Evolutionary conservation across 2,329 filamentous ascomycete genomes (phyloP), one percentile per base, ranked within the genome.

Genomic region (Colletotrichum acutatum): DNA sequence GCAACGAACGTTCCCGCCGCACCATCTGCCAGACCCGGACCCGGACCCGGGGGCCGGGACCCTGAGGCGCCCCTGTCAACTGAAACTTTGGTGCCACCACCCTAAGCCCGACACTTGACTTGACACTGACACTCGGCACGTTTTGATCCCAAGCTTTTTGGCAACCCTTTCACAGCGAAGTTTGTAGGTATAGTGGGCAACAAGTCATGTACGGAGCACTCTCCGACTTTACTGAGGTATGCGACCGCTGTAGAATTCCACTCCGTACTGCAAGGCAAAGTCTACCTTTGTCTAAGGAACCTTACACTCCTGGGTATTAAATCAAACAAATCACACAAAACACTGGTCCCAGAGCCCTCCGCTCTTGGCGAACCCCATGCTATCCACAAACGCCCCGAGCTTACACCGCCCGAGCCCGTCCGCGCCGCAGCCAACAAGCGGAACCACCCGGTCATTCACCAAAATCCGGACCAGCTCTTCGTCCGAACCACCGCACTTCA

Each of bases 361-460:
- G 9, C 80, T 82, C 76, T 87, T 88, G 2, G 93, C 93, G 87
- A 97, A 98, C 62, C 85, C 88, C 78, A 97, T 83, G 75, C 93
- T 94, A 34, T 93, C 84, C 16, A 98, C 88, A 82, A 96, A 98
- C 12, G 86, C 88, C 74, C 85, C 84, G 73, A 97, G 80, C 74
- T 80, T 88, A 80, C 95, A 98, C 34, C 93, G 87, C 2, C 95
- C 95, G 64, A 92, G 81, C 61, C 82, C 78, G 82, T 98, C 95
- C 4, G 87, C 91, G 12, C 86, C 87, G 81, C 95, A 98, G 61
- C 88, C 91, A 76, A 89, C 84, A 68, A 97, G 82, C 12, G 91
- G 90, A 71, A 95, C 86, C 2, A 98, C 94, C 28, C 94, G 89
- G 78, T 97, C 95, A 82, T 98, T 98, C 46, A 98, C 85, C 72